Evolutionary conservation across 345 rosid species (phyloP), one percentile per base, ranked within the genome.

Genomic region (Bretschneidera sinensis): DNA sequence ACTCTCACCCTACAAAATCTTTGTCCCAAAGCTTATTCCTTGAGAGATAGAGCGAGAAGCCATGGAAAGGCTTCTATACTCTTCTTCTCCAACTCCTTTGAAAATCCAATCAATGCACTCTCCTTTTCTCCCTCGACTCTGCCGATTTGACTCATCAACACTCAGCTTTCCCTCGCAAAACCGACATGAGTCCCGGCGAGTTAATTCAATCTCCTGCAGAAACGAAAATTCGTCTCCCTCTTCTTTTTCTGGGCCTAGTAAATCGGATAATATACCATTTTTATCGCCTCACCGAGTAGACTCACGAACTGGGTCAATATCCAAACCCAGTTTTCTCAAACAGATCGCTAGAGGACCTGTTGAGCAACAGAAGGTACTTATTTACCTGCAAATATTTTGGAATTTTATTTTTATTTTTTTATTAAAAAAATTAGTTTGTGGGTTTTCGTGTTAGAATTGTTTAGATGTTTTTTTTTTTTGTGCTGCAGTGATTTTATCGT

Each of bases 1-100:
- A n/a, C n/a, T n/a, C n/a, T n/a, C n/a, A n/a, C n/a, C n/a, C n/a
- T n/a, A n/a, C n/a, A n/a, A n/a, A n/a, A n/a, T n/a, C n/a, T n/a
- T n/a, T n/a, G n/a, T n/a, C n/a, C n/a, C n/a, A n/a, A n/a, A n/a
- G n/a, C n/a, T n/a, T n/a, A n/a, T n/a, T n/a, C n/a, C n/a, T n/a
- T n/a, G n/a, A n/a, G 2, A 53, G 24, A 65, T 61, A 57, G 63
- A 45, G 61, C 24, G 48, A 55, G 76, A 72, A 71, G 81, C 85
- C 81, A 92, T 92, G 98, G 98, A 89, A 65, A 83, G 94, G 94
- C 91, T 94, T 78, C 84, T 90, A 0, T 85, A 82, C 74, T 77
- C 86, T 24, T 81, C 91, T 47, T 71, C 81, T n/a, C 64, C 91
- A 1, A 65, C 77, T 5, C 72, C 80, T 61, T 62, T 72, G 66